Evolutionary conservation across 345 rosid genomes (phyloP).

Genomic region (Hypericum androsaemum): DNA sequence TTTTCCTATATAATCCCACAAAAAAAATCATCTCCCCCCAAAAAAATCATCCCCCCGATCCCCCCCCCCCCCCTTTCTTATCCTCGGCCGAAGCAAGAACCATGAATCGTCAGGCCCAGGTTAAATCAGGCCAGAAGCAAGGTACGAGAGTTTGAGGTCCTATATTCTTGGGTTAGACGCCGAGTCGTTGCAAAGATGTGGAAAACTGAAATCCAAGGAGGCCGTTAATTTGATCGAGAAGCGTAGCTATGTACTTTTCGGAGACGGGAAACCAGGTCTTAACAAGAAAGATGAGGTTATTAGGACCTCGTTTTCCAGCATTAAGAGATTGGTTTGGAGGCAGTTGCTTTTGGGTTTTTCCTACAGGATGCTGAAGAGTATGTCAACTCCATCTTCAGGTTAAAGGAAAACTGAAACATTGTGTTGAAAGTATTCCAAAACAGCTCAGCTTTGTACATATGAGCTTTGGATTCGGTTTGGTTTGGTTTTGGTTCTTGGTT

Average conservation of each 20-base stretch:
- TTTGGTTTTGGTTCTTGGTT: too few species aligned
- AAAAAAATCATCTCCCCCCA: too few species aligned
- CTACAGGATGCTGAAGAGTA: slow-evolving; percentile 87
- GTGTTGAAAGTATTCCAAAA: too few species aligned
- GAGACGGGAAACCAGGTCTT: slow-evolving; percentile 29
- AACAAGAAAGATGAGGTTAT: slow-evolving; percentile 37
- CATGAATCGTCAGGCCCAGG: slow-evolving; percentile 14
- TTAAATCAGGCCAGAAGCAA: slow-evolving; percentile 13
- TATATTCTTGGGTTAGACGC: too few species aligned
- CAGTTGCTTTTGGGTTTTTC: slow-evolving; percentile 86
- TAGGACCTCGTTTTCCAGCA: slow-evolving; percentile 65
- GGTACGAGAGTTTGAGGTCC: too few species aligned
- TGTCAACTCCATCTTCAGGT: slow-evolving; percentile 55
- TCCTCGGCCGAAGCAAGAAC: slow-evolving; percentile 27
- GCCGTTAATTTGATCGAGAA: slow-evolving; percentile 58
- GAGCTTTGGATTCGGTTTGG: too few species aligned
- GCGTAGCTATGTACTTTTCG: slow-evolving; percentile 66
- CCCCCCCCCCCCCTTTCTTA: too few species aligned
- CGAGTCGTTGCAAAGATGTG: slow-evolving; percentile 57
- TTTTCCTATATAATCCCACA: too few species aligned
- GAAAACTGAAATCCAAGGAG: slow-evolving; percentile 56
- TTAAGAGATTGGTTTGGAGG: slow-evolving; percentile 82
- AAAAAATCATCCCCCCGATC: too few species aligned
- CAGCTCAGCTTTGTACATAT: too few species aligned
- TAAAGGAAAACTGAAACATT: slow-evolving; percentile 23